These are phyloP conservation scores for Podospora sp. DNA, from an alignment of 495 filamentous ascomycete genomes.

Conservation along the genomic window DNA sequence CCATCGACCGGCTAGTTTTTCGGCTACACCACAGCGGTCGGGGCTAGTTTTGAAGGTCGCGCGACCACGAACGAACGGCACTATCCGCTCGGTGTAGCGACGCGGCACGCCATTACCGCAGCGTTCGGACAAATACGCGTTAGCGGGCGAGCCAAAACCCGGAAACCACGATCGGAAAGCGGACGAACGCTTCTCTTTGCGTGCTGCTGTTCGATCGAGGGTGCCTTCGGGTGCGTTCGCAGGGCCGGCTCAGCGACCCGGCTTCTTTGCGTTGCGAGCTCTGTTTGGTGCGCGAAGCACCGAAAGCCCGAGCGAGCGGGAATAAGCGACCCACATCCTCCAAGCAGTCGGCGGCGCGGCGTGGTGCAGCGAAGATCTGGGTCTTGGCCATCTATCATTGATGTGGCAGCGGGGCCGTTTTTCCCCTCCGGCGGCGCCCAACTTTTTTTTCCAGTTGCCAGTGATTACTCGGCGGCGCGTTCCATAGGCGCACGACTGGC, in stretches of 20 bases:
- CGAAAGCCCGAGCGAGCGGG: constrained; percentile 12
- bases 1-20: not conserved
- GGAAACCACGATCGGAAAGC: not conserved
- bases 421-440: not conserved
- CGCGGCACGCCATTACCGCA: not conserved
- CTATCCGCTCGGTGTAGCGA: not conserved
- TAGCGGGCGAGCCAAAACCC: not conserved
- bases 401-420: not conserved
- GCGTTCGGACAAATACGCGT: not conserved
- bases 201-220: not conserved
- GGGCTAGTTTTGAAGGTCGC: not conserved
- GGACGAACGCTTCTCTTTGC: not conserved
- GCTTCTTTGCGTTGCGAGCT: not conserved
- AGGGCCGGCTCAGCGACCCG: not conserved
- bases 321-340: not conserved
- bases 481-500: not conserved
- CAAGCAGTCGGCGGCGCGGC: not conserved
- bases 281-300: not conserved
- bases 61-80: not conserved
- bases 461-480: not conserved
- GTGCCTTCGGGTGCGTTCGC: not conserved
- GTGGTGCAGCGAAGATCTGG: not conserved
- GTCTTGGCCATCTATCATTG: not conserved
- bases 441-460: not conserved
- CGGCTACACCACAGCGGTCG: not conserved